A percentile compares a stretch with the other conserved stretches of the same genome.
Conservation (phyloP, 352 stramenopile genomes). For the Pilasporangium apinafurcum region DNA sequence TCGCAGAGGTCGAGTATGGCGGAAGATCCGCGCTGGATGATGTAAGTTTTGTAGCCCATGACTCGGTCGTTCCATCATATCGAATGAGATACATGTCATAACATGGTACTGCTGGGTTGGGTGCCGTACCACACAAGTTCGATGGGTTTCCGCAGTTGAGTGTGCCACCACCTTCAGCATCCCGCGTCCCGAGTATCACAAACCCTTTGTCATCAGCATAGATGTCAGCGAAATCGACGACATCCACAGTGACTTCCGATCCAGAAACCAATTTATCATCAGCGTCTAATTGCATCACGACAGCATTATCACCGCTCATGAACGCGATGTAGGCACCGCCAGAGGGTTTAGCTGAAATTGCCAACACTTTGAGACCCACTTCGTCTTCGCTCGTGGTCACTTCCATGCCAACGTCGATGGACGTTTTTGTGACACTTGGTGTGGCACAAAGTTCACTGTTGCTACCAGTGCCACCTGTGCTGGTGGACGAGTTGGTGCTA, state of each 20-base stretch:
- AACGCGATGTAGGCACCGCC: constrained; percentile 42
- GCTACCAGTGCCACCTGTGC: too few species aligned
- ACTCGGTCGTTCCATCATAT: constrained; percentile 40
- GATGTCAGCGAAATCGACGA: constrained; percentile 51
- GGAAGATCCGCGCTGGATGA: constrained; percentile 38
- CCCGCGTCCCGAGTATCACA: constrained; percentile 40
- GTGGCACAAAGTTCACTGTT: constrained; percentile 35
- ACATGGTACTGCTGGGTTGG: constrained; percentile 29
- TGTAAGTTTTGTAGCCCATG: constrained; percentile 52
- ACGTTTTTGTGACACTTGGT: constrained; percentile 25
- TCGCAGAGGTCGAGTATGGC: constrained; percentile 40
- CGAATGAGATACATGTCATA: constrained; percentile 62
- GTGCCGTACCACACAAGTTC: constrained; percentile 38
- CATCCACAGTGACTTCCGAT: constrained; percentile 22
- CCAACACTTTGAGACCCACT: constrained; percentile 35
- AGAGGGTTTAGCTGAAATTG: constrained; percentile 30
- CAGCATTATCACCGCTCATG: constrained; percentile 36
- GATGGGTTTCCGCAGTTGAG: constrained; percentile 50
- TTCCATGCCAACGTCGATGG: constrained; percentile 27
- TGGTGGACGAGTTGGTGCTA: constrained; percentile 1
- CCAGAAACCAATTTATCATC: constrained; percentile 34
- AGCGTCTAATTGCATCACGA: constrained; percentile 40
- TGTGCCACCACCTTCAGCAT: constrained; percentile 41
- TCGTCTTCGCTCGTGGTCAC: constrained; percentile 44
- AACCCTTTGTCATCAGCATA: constrained; percentile 50